Percentiles rank a stretch among this genome's conserved stretches.
Conservation (phyloP, 2,329 filamentous ascomycete species). For the Penicillium sp. region DNA sequence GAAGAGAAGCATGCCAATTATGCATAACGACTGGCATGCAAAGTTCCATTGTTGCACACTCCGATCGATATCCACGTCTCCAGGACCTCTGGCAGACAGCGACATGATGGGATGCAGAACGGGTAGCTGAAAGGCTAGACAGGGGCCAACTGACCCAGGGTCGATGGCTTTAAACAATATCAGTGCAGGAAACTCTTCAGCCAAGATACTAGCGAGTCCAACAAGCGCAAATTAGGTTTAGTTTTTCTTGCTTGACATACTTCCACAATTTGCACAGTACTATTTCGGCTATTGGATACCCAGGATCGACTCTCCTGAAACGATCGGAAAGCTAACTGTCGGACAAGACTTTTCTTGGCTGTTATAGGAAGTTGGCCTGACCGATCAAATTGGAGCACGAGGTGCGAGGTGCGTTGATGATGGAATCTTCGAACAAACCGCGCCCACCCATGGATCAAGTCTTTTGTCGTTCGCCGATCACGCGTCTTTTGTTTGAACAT, state of each 20-base stretch:
- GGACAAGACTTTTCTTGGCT: not conserved
- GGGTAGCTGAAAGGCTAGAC: not conserved
- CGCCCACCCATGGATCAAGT: not conserved
- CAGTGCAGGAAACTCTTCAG: not conserved
- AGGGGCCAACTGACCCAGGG: not conserved
- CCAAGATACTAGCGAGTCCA: not conserved
- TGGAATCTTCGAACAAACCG: not conserved
- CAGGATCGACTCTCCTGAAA: slow-evolving; percentile 4
- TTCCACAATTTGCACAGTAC: not conserved
- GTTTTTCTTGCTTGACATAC: not conserved
- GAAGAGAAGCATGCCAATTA: slow-evolving; percentile 28
- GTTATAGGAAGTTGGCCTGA: not conserved
- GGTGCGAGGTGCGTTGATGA: not conserved
- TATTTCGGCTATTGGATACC: not conserved
- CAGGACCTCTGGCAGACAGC: slow-evolving; percentile 11
- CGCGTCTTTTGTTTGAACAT: not conserved
- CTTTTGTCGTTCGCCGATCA: not conserved
- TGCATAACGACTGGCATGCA: slow-evolving; percentile 30
- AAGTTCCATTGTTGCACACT: slow-evolving; percentile 29
- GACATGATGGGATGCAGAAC: not conserved
- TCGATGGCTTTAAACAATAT: not conserved
- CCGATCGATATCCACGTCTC: slow-evolving; percentile 13
- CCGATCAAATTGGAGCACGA: not conserved
- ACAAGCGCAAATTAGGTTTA: not conserved
- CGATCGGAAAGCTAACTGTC: not conserved